These are phyloP conservation scores for Babesia ovata DNA, from an alignment of 169 alveolate genomes.

Conservation along the genomic window DNA sequence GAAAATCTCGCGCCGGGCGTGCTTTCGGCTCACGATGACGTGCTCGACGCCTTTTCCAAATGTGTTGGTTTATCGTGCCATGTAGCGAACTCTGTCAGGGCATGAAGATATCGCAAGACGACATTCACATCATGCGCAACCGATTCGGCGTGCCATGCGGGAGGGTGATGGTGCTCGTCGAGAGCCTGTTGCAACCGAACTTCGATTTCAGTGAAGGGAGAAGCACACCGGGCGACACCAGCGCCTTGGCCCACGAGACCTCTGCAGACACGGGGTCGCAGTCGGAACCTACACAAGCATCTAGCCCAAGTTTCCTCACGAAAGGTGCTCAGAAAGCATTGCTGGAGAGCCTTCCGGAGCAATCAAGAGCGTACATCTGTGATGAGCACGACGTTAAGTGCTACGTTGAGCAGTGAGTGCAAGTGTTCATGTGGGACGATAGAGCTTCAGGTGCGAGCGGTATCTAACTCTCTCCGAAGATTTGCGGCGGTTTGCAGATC, in stretches of 20 bases:
- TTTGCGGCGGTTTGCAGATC: slow-evolving; percentile 72
- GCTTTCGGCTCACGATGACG: slow-evolving; percentile 31
- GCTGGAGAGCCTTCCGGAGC: slow-evolving; percentile 65
- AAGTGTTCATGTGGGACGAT: not conserved
- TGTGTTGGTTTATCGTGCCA: slow-evolving; percentile 28
- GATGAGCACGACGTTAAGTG: slow-evolving; percentile 79
- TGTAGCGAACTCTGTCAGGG: slow-evolving; percentile 52
- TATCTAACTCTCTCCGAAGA: slow-evolving; percentile 77
- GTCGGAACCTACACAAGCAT: not conserved
- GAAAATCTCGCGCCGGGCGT: slow-evolving; percentile 38
- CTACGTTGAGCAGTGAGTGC: slow-evolving; percentile 75
- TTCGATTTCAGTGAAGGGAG: slow-evolving; percentile 50
- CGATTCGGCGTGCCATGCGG: slow-evolving; percentile 75
- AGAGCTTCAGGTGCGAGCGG: slow-evolving; percentile 71
- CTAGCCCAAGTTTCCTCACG: not conserved
- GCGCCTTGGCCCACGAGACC: not conserved
- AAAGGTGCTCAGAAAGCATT: slow-evolving; percentile 39
- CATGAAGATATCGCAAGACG: slow-evolving; percentile 61
- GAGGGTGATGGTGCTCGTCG: slow-evolving; percentile 69
- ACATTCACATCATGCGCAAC: slow-evolving; percentile 76
- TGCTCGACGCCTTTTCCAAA: slow-evolving; percentile 27
- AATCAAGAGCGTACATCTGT: slow-evolving; percentile 73
- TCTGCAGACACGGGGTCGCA: not conserved
- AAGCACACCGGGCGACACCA: not conserved
- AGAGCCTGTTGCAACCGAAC: slow-evolving; percentile 67